Evolutionary conservation across 768 basidiomycete species (phyloP).

Genomic region (Pleurotus sapidus): DNA sequence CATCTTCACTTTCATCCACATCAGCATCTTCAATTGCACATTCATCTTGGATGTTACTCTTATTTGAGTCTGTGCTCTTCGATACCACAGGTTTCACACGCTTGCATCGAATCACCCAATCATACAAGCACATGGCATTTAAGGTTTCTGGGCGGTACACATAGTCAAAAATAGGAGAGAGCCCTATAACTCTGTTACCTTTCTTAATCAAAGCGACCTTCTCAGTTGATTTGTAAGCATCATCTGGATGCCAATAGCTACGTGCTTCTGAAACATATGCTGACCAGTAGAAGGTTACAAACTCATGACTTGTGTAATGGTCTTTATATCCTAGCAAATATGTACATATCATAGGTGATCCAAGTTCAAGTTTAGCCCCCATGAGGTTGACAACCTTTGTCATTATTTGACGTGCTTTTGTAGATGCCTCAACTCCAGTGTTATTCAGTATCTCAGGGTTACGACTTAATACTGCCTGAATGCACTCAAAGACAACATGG

Average conservation of each 20-base stretch:
- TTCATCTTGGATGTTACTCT: background rate
- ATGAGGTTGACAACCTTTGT: constrained; percentile 21
- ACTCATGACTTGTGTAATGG: constrained; percentile 27
- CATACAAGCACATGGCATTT: background rate
- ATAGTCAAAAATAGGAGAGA: background rate
- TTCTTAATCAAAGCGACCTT: background rate
- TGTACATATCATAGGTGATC: constrained; percentile 1
- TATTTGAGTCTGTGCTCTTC: background rate
- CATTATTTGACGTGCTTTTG: constrained; percentile 11
- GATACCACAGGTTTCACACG: background rate
- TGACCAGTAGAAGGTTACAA: constrained; percentile 16
- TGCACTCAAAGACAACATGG: background rate
- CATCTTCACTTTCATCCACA: background rate
- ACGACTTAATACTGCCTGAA: constrained; percentile 14
- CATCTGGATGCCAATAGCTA: background rate
- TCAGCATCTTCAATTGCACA: background rate
- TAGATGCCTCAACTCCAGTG: constrained; percentile 12
- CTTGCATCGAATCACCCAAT: background rate
- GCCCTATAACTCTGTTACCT: background rate
- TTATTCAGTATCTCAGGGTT: constrained; percentile 32
- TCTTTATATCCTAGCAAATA: constrained; percentile 24
- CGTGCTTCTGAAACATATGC: constrained; percentile 14
- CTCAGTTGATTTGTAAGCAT: background rate
- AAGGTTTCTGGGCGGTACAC: background rate
- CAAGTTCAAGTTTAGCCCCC: constrained; percentile 22